These are phyloP conservation scores for Peronospora tabacina DNA, from an alignment of 352 stramenopile species.

Conservation along the genomic window DNA sequence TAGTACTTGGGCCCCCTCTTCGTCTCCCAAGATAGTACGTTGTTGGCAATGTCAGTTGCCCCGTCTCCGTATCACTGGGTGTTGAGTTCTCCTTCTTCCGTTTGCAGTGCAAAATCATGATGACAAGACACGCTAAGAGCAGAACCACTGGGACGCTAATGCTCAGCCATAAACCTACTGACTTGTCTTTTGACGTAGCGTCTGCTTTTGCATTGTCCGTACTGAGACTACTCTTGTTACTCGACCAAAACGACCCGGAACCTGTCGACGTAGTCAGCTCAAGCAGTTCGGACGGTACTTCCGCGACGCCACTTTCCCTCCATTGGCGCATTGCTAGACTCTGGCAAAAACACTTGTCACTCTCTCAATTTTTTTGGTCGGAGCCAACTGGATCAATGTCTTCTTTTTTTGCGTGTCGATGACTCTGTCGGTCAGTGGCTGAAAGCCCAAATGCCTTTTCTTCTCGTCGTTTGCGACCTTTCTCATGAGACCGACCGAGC, in stretches of 20 bases:
- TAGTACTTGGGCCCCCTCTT: background rate
- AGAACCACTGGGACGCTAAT: constrained; percentile 27
- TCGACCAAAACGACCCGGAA: background rate
- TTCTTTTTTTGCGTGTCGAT: no score
- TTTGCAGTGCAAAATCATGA: constrained; percentile 27
- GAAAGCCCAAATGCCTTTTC: no score
- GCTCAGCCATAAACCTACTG: constrained; percentile 24
- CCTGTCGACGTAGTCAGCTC: constrained; percentile 6
- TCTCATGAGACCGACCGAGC: constrained; percentile 7
- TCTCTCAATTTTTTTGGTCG: background rate
- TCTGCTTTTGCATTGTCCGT: background rate
- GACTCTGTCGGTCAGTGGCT: no score
- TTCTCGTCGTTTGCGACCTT: no score
- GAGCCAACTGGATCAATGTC: background rate
- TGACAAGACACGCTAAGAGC: constrained; percentile 15
- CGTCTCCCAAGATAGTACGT: constrained; percentile 10
- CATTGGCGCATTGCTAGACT: background rate
- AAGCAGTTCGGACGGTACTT: constrained; percentile 8
- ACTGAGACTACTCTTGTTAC: background rate
- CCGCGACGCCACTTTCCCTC: constrained; percentile 11
- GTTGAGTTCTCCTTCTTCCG: constrained; percentile 2
- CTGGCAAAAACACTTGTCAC: background rate
- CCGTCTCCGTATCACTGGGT: constrained; percentile 7
- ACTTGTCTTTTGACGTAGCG: constrained; percentile 8
- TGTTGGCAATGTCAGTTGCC: constrained; percentile 1